Conservation (phyloP, 768 basidiomycete species). For the Kwoniella bestiolae region DNA sequence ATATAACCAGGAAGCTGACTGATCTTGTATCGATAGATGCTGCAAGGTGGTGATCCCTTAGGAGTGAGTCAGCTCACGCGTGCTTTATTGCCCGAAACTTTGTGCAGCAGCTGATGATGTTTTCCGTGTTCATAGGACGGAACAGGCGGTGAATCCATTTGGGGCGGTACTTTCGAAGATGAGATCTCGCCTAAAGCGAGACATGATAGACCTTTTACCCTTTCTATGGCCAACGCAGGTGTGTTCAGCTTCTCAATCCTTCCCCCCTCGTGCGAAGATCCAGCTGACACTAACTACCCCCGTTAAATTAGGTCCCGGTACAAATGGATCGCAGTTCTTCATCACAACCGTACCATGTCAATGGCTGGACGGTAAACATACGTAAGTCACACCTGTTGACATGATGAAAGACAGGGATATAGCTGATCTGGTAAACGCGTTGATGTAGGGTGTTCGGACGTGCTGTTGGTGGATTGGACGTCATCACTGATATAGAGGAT, state of each 20-base stretch:
- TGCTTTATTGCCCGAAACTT: background rate
- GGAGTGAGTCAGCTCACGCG: conserved; percentile 58
- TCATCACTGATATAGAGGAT: conserved; percentile 82
- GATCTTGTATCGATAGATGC: conserved; percentile 18
- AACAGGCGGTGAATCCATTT: conserved; percentile 90
- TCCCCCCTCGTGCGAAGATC: too few relatives aligned
- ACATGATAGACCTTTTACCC: conserved; percentile 95
- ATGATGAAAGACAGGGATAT: background rate
- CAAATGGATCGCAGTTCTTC: conserved; percentile 98
- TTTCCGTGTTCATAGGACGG: conserved; percentile 68
- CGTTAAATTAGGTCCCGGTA: conserved; percentile 79
- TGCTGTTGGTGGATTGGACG: conserved; percentile 82
- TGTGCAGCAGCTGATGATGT: conserved; percentile 1
- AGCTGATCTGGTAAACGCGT: conserved; percentile 1
- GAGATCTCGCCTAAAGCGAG: conserved; percentile 86
- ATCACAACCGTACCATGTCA: conserved; percentile 93
- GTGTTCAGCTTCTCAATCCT: too few relatives aligned
- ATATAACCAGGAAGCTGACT: background rate
- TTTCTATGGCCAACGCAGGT: conserved; percentile 72
- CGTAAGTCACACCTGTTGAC: conserved; percentile 44
- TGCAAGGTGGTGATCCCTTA: conserved; percentile 88
- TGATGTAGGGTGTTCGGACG: conserved; percentile 83
- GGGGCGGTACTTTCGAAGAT: conserved; percentile 93
- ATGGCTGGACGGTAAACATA: conserved; percentile 73
- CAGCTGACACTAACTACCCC: too few relatives aligned